Percentiles rank a stretch among this genome's conserved stretches.
These are phyloP conservation scores for Picochlorum sp. DNA, from an alignment of 139 green algal genomes.

Conservation along the genomic window DNA sequence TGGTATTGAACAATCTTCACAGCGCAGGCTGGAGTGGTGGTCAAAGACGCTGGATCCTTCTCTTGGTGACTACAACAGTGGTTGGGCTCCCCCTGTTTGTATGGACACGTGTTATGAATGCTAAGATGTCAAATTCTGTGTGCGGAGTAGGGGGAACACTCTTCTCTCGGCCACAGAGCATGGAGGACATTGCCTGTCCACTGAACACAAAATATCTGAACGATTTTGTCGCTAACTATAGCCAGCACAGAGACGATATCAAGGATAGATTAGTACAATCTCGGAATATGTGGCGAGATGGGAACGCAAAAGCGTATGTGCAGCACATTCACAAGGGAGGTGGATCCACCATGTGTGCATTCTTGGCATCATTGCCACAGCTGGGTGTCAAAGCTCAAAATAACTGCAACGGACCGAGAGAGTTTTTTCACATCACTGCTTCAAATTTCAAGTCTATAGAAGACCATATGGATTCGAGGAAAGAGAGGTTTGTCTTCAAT, in stretches of 20 bases:
- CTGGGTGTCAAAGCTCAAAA: neutral
- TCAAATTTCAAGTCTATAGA: neutral
- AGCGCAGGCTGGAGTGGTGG: no score
- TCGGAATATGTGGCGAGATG: neutral
- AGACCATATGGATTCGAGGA: neutral
- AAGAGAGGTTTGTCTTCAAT: neutral
- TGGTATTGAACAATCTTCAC: no score
- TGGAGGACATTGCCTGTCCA: neutral
- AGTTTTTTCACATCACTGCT: neutral
- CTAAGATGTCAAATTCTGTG: no score
- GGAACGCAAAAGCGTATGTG: neutral
- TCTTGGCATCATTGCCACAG: neutral
- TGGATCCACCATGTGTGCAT: conserved; percentile 1
- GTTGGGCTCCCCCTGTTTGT: no score
- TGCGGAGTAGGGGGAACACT: no score
- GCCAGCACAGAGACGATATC: neutral
- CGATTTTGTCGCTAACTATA: neutral
- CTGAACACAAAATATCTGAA: neutral
- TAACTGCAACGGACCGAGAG: neutral
- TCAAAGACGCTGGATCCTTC: no score
- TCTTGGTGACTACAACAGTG: no score
- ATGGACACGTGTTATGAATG: no score
- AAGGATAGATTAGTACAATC: neutral
- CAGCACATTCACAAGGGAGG: conserved; percentile 6
- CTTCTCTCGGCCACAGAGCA: no score